A percentile compares a stretch with the other conserved stretches of the same genome.
phyloP scores from a whole-genome alignment of 202 grass and related monocot species.

The Digitaria exilis region DNA sequence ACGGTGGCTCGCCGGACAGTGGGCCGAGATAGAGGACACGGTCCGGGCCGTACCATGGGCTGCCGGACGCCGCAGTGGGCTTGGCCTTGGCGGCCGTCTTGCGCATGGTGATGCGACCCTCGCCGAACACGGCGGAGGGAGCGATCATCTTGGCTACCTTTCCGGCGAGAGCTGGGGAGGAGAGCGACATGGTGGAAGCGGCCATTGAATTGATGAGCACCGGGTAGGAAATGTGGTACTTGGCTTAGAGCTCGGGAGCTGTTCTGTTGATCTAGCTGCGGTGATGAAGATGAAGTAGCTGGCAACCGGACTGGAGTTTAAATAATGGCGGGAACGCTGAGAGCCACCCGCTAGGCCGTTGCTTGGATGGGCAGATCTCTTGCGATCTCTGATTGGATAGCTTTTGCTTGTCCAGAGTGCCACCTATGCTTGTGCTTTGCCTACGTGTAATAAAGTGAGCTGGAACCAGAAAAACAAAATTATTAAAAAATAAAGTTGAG shows the following conservation, averaged over 20 bases:
- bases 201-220: conserved; percentile 41
- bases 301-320: conserved; percentile 25
- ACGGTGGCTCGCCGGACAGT: conserved; percentile 52
- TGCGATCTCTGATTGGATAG: conserved; percentile 14
- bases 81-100: conserved; percentile 11
- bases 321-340: conserved; percentile 30
- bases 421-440: neutral
- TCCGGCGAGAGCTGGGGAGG: conserved; percentile 39
- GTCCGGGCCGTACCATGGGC: conserved; percentile 58
- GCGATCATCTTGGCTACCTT: conserved; percentile 40
- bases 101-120: conserved; percentile 10
- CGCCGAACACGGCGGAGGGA: conserved; percentile 36
- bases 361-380: conserved; percentile 33
- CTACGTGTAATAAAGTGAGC: conserved; percentile 23
- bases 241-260: neutral
- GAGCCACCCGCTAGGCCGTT: neutral
- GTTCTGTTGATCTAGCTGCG: neutral
- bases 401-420: neutral
- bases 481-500: neutral
- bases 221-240: neutral
- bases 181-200: conserved; percentile 51
- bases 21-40: conserved; percentile 58
- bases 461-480: neutral
- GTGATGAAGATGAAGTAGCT: neutral
- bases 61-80: neutral